Conservation (phyloP, 2,329 filamentous ascomycete genomes). For the Ceratocystis cubensis region DNA sequence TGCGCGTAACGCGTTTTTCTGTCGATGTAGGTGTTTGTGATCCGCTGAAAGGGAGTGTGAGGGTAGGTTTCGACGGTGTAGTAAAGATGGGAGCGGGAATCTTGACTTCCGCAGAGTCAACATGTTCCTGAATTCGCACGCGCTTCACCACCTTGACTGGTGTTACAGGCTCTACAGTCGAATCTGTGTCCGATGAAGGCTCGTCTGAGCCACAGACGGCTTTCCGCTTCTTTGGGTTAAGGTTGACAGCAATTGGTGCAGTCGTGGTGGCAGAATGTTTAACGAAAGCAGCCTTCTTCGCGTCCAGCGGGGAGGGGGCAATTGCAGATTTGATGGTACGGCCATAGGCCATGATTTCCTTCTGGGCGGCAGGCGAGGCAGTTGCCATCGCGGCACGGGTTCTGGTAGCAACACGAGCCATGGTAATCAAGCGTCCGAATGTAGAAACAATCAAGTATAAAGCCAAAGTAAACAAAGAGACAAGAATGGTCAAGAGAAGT, state of each 20-base stretch:
- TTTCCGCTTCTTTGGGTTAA: constrained; percentile 31
- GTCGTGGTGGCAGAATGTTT: neutral
- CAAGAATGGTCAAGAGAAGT: neutral
- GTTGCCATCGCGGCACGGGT: constrained; percentile 15
- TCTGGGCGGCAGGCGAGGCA: constrained; percentile 16
- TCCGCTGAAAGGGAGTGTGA: constrained; percentile 4
- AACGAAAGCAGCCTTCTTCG: constrained; percentile 27
- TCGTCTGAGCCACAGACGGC: constrained; percentile 25
- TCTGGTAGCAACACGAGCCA: constrained; percentile 20
- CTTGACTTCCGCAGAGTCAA: constrained; percentile 11
- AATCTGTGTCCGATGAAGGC: constrained; percentile 22
- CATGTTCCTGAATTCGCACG: constrained; percentile 20
- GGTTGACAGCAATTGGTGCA: constrained; percentile 20
- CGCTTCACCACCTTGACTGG: constrained; percentile 19
- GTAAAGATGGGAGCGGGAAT: constrained; percentile 11
- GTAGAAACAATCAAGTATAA: neutral
- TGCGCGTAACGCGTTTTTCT: constrained; percentile 17
- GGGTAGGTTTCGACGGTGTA: constrained; percentile 13
- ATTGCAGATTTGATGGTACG: constrained; percentile 24
- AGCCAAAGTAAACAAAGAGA: constrained; percentile 5
- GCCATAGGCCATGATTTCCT: constrained; percentile 15
- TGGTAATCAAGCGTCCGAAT: constrained; percentile 10
- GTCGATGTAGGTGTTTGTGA: constrained; percentile 14
- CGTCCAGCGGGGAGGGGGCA: constrained; percentile 22
- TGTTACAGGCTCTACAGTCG: constrained; percentile 7